A percentile compares a stretch with the other conserved stretches of the same genome.
phyloP scores from a whole-genome alignment of 1,139 yeast genomes.

The Meyerozyma guilliermondii region DNA sequence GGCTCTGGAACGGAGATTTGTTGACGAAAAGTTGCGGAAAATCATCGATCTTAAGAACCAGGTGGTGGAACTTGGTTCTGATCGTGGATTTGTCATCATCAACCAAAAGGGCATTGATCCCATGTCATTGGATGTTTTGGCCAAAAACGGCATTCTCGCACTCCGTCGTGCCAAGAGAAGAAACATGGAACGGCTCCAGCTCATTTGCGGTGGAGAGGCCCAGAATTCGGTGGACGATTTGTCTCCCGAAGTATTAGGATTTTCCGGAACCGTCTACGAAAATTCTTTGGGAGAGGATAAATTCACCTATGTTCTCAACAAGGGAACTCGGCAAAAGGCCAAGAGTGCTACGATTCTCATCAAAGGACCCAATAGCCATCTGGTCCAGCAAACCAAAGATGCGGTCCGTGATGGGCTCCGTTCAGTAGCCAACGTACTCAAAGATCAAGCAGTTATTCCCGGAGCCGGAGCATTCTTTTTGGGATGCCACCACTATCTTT shows the following conservation, averaged over 20 bases:
- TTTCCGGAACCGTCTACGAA: constrained; percentile 87
- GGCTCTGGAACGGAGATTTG: constrained; percentile 89
- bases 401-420: constrained; percentile 97
- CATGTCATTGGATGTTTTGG: constrained; percentile 90
- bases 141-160: constrained; percentile 89
- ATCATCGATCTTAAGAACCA: constrained; percentile 89
- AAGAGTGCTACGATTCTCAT: constrained; percentile 88
- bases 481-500: constrained; percentile 69
- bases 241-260: constrained; percentile 79
- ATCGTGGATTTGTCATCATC: constrained; percentile 85
- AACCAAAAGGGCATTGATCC: constrained; percentile 99
- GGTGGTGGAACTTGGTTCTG: constrained; percentile 74
- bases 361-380: constrained; percentile 88
- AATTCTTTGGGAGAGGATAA: constrained; percentile 95
- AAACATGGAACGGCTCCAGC: constrained; percentile 97
- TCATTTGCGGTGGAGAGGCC: constrained; percentile 96
- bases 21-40: constrained; percentile 87
- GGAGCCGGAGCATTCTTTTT: constrained; percentile 97
- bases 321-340: constrained; percentile 78
- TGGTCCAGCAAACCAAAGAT: constrained; percentile 88
- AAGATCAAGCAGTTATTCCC: constrained; percentile 81
- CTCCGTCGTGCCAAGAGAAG: constrained; percentile 97
- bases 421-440: constrained; percentile 87
- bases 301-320: constrained; percentile 67
- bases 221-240: constrained; percentile 96